Conservation (phyloP, 2,329 filamentous ascomycete genomes). For the Huntiella bhutanensis region DNA sequence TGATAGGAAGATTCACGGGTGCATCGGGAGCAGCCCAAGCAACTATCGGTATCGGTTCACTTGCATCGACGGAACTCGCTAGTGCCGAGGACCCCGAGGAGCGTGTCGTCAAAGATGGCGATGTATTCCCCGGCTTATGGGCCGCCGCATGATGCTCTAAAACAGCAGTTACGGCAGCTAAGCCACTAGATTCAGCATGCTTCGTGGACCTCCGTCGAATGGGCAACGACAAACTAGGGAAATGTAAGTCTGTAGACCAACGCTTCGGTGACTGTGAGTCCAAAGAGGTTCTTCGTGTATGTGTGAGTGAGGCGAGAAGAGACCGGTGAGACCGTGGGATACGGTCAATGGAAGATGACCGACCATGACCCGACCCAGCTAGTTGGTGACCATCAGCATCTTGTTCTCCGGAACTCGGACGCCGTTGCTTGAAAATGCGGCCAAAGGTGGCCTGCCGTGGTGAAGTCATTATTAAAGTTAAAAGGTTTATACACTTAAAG, state of each 20-base stretch:
- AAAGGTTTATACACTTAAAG: neutral
- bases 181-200: too few relatives aligned
- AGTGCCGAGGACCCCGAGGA: too few relatives aligned
- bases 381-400: too few relatives aligned
- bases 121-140: too few relatives aligned
- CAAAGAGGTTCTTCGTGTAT: neutral
- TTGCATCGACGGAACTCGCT: too few relatives aligned
- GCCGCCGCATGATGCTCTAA: too few relatives aligned
- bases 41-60: too few relatives aligned
- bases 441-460: neutral
- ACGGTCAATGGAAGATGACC: neutral
- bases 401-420: neutral
- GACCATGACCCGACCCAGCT: neutral
- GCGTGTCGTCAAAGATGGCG: too few relatives aligned
- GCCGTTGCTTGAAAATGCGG: constrained; percentile 2
- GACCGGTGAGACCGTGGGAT: constrained; percentile 7
- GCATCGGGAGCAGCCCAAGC: neutral
- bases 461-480: neutral
- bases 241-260: constrained; percentile 7
- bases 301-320: neutral
- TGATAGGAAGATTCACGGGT: neutral
- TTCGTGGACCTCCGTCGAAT: too few relatives aligned
- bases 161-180: too few relatives aligned
- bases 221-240: neutral
- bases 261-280: neutral